Evolutionary conservation across 2,329 filamentous ascomycete genomes (phyloP).

Genomic region (Trichothecium sympodiale): DNA sequence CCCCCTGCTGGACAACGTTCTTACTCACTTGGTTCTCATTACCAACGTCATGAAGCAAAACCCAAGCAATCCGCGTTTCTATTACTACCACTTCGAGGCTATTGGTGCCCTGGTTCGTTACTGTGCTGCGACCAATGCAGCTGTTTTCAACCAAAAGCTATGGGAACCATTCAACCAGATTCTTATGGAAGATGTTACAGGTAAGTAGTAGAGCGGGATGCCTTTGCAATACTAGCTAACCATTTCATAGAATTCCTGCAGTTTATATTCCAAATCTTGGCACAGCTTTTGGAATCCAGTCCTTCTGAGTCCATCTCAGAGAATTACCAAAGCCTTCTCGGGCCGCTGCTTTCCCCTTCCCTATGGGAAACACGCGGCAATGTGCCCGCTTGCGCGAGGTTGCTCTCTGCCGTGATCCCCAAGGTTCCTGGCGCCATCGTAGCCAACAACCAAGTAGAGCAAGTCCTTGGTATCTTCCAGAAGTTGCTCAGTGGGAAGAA

Average conservation of each 20-base stretch:
- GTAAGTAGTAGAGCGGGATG: conserved; percentile 27
- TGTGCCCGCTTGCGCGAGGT: conserved; percentile 77
- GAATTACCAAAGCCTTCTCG: conserved; percentile 70
- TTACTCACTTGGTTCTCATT: conserved; percentile 77
- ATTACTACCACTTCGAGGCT: conserved; percentile 97
- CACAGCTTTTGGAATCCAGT: conserved; percentile 79
- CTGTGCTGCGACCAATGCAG: conserved; percentile 53
- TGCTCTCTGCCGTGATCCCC: conserved; percentile 75
- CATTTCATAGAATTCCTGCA: conserved; percentile 68
- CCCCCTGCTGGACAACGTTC: conserved; percentile 63
- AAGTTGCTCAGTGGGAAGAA: conserved; percentile 72
- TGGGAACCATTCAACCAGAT: conserved; percentile 77
- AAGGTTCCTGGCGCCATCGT: conserved; percentile 64
- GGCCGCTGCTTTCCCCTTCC: conserved; percentile 65
- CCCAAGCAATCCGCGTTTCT: conserved; percentile 94
- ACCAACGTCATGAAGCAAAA: conserved; percentile 88
- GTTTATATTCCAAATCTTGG: conserved; percentile 92
- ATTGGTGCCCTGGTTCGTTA: conserved; percentile 74
- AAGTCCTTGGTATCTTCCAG: conserved; percentile 92
- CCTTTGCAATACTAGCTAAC: conserved; percentile 16
- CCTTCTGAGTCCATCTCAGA: conserved; percentile 66
- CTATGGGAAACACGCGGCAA: conserved; percentile 92
- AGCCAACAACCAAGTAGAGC: conserved; percentile 70
- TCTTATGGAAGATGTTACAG: conserved; percentile 70
- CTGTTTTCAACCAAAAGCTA: conserved; percentile 67